A percentile compares a stretch with the other conserved stretches of the same genome.
These are phyloP conservation scores for Hemileccinum impolitum DNA, from an alignment of 768 basidiomycete species.

Conservation along the genomic window DNA sequence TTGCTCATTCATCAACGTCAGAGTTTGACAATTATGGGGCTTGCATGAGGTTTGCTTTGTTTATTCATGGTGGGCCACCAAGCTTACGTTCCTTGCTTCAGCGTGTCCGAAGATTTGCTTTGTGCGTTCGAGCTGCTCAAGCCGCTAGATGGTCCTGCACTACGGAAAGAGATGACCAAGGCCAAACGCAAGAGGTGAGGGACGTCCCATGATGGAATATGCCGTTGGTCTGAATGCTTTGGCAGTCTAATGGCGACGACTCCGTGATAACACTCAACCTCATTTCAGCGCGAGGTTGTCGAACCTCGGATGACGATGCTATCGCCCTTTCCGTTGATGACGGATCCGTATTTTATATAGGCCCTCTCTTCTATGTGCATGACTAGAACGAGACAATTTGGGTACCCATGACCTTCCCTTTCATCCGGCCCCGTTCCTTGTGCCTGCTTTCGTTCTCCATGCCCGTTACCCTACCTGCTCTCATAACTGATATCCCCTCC, in stretches of 20 bases:
- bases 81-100: conserved; percentile 30
- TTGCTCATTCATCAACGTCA: conserved; percentile 32
- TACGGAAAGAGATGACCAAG: conserved; percentile 98
- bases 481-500: conserved; percentile 30
- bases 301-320: conserved; percentile 4
- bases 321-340: conserved; percentile 9
- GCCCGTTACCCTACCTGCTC: conserved; percentile 28
- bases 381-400: conserved; percentile 25
- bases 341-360: conserved; percentile 18
- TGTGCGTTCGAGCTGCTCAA: conserved; percentile 98
- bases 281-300: conserved; percentile 4
- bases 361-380: conserved; percentile 21
- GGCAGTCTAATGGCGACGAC: conserved; percentile 35
- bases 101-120: conserved; percentile 94
- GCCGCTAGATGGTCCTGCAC: conserved; percentile 88
- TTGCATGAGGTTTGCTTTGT: conserved; percentile 74
- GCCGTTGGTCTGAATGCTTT: conserved; percentile 1
- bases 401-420: conserved; percentile 26
- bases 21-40: conserved; percentile 96
- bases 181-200: conserved; percentile 92
- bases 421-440: conserved; percentile 16
- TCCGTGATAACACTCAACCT: conserved; percentile 16
- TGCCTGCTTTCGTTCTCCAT: conserved; percentile 18
- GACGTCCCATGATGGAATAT: background rate
- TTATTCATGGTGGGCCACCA: background rate